These are phyloP conservation scores for Geranium brycei DNA, from an alignment of 345 rosid species.

Conservation along the genomic window DNA sequence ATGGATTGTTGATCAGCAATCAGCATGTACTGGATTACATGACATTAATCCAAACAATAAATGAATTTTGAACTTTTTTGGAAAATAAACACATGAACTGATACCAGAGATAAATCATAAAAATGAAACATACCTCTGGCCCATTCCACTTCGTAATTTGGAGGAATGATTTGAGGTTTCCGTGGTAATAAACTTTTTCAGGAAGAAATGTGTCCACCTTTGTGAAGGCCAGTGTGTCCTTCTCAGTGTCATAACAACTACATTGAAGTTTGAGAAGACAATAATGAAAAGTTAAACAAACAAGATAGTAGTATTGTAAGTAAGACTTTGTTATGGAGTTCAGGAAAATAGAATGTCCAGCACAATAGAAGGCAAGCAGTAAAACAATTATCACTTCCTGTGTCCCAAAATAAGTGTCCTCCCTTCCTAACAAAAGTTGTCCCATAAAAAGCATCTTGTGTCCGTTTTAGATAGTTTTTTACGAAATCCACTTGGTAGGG, in stretches of 20 bases:
- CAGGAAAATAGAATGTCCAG: not conserved
- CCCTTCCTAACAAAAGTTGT: too few relatives aligned
- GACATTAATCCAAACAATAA: not conserved
- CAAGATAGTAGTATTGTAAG: not conserved
- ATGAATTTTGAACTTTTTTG: conserved; percentile 1
- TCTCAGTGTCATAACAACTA: conserved; percentile 82
- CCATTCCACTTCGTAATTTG: conserved; percentile 93
- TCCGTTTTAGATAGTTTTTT: too few relatives aligned
- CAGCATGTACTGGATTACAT: not conserved
- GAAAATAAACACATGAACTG: not conserved
- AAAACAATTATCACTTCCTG: not conserved
- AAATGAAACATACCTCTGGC: conserved; percentile 60
- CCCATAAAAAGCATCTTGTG: too few relatives aligned
- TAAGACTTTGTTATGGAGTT: not conserved
- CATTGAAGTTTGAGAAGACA: conserved; percentile 9
- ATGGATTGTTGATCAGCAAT: not conserved
- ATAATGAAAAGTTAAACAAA: not conserved
- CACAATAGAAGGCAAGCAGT: too few relatives aligned
- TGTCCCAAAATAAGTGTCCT: not conserved
- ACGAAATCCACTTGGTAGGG: too few relatives aligned
- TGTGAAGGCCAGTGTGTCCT: conserved; percentile 70
- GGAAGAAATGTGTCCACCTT: conserved; percentile 76
- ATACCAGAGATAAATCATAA: not conserved
- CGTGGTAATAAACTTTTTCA: conserved; percentile 74
- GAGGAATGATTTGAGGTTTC: conserved; percentile 77